Conservation (phyloP, 2,329 filamentous ascomycete genomes). For the Blastomyces parvus region DNA sequence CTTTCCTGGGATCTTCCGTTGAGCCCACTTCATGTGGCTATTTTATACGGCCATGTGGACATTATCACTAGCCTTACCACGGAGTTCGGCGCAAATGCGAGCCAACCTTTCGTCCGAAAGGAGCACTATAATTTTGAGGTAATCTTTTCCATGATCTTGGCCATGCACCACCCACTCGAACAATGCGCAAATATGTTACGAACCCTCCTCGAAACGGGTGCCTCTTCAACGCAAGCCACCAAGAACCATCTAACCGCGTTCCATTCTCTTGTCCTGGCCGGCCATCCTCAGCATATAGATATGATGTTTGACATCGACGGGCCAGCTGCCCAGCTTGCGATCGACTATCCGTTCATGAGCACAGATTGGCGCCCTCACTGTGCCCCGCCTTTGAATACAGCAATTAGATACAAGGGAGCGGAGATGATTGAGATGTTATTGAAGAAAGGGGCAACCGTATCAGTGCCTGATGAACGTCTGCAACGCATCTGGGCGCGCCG, state of each 20-base stretch:
- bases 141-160: slow-evolving; percentile 57
- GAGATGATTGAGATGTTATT: slow-evolving; percentile 52
- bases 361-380: slow-evolving; percentile 50
- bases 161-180: slow-evolving; percentile 50
- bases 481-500: slow-evolving; percentile 12
- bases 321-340: slow-evolving; percentile 46
- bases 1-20: slow-evolving; percentile 69
- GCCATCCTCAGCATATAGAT: slow-evolving; percentile 26
- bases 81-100: slow-evolving; percentile 64
- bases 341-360: slow-evolving; percentile 53
- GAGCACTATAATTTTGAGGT: slow-evolving; percentile 39
- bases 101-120: slow-evolving; percentile 47
- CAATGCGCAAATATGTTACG: slow-evolving; percentile 53
- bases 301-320: slow-evolving; percentile 44
- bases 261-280: slow-evolving; percentile 45
- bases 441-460: slow-evolving; percentile 49
- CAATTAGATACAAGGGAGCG: slow-evolving; percentile 34
- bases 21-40: slow-evolving; percentile 69
- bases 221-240: slow-evolving; percentile 62
- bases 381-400: slow-evolving; percentile 16
- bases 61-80: slow-evolving; percentile 60
- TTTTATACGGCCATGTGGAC: slow-evolving; percentile 60
- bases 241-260: slow-evolving; percentile 51
- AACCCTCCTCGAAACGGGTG: slow-evolving; percentile 55
- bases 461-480: slow-evolving; percentile 44